Base-by-base conservation (phyloP, 1,284 basidiomycete species). In the Inonotus obliquus region DNA sequence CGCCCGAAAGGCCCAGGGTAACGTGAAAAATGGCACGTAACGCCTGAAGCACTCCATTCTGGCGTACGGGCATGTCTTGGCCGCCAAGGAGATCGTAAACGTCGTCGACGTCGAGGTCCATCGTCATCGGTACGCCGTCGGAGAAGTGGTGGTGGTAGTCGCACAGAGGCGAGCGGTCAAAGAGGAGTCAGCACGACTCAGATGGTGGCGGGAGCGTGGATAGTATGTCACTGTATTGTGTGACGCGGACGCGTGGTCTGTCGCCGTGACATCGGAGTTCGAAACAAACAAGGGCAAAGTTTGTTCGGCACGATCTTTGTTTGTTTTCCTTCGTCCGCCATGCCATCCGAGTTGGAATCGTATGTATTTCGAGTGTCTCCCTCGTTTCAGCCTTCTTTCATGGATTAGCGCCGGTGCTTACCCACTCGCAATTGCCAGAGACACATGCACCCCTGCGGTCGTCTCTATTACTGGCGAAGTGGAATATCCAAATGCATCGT, bases 371-470 rank as follows among this genome's bases (percentile, higher is more conserved):
- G 21, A 44, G 14, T 35, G 29, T 27, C 5, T 21, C 37, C 47
- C 59, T 60, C 14, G 11, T 19, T 55, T 39, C 39, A 44, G 19
- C 59, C 10, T 35, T 19, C n/a, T 54, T 32, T 32, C 32, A 9
- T 32, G 4, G 4, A 32, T 32, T 32, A 9, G 9, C 4, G 32
- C 32, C 32, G 32, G 9, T 32, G 32, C 32, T 55, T 11, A 25
- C 61, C 69, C 71, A 72, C 70, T 69, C 66, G 69, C 71, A 68
- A n/a, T 69, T 68, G 71, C 71, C 71, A 66, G 71, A 65, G 71
- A 72, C 71, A 71, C 62, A 69, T 70, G 68, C 51, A 38, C 65
- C 63, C 41, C 57, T 68, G 69, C 71, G 67, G 67, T 72, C 71
- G 71, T 72, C 71, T 67, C 70, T 69, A 70, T 63, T 71, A 72